Percentiles rank a stretch among this genome's conserved stretches.
phyloP scores from a whole-genome alignment of 1,284 basidiomycete species.

The Fomitopsis pinicola region DNA sequence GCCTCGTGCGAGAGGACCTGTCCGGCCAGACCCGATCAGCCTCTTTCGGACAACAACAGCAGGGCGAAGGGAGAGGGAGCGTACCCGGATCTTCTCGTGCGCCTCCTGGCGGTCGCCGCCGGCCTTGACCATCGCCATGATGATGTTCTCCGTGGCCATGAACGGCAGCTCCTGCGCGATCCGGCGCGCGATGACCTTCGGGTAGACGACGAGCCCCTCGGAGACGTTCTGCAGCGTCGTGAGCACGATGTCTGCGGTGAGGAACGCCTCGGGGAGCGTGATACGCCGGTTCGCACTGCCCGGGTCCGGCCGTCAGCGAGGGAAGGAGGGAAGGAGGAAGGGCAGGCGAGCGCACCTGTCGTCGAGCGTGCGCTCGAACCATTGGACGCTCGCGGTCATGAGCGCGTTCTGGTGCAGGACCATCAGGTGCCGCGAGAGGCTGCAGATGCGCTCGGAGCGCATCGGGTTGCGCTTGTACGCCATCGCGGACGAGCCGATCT shows the following conservation, averaged over 20 bases:
- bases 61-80: constrained; percentile 9
- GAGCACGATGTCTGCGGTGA: constrained; percentile 95
- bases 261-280: constrained; percentile 94
- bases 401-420: constrained; percentile 89
- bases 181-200: constrained; percentile 88
- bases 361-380: constrained; percentile 96
- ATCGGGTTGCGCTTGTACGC: constrained; percentile 99
- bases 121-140: constrained; percentile 97
- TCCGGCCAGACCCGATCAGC: not conserved
- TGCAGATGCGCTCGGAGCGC: constrained; percentile 97
- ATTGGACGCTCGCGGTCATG: constrained; percentile 90
- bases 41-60: not conserved
- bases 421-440: constrained; percentile 90
- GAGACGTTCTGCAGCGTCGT: constrained; percentile 96
- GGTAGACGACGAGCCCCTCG: constrained; percentile 97
- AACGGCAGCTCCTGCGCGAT: constrained; percentile 96
- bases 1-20: constrained; percentile 94
- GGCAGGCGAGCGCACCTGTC: constrained; percentile 56
- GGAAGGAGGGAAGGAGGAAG: not conserved
- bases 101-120: constrained; percentile 97
- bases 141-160: constrained; percentile 99
- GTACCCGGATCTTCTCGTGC: constrained; percentile 92
- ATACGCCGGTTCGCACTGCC: constrained; percentile 91
- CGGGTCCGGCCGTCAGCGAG: not conserved
- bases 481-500: constrained; percentile 99